Conservation (phyloP, 495 filamentous ascomycete genomes). For the Hypoxylon rickii region DNA sequence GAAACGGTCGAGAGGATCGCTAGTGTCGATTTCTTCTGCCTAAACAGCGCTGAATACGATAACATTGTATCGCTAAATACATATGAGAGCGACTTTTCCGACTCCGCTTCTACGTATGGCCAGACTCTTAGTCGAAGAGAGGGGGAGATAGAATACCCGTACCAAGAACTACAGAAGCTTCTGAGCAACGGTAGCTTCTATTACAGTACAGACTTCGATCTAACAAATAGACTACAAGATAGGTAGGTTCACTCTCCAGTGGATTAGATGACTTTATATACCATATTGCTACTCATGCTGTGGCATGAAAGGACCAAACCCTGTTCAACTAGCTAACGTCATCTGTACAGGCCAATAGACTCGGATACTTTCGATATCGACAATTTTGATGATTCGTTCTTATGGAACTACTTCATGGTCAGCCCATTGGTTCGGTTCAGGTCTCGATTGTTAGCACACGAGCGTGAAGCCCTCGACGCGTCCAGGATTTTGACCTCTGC, state of each 20-base stretch:
- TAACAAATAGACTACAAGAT: conserved; percentile 91
- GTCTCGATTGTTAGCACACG: conserved; percentile 70
- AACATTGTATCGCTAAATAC: conserved; percentile 63
- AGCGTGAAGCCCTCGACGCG: conserved; percentile 74
- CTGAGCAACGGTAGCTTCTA: conserved; percentile 96
- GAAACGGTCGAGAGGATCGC: conserved; percentile 88
- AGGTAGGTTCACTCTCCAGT: conserved; percentile 63
- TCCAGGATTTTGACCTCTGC: conserved; percentile 91
- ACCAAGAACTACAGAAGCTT: conserved; percentile 85
- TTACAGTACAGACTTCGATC: conserved; percentile 94
- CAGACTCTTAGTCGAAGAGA: conserved; percentile 67
- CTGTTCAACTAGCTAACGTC: conserved; percentile 20
- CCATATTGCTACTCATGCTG: no score
- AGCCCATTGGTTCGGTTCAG: conserved; percentile 87
- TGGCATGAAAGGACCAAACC: not conserved
- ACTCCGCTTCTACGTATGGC: conserved; percentile 57
- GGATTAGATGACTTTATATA: no score
- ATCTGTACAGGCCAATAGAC: conserved; percentile 51
- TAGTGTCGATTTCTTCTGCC: conserved; percentile 88
- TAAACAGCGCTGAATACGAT: conserved; percentile 85
- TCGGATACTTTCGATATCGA: conserved; percentile 73
- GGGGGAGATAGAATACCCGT: conserved; percentile 78
- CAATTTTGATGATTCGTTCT: conserved; percentile 82
- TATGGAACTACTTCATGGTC: conserved; percentile 99
- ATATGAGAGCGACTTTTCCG: conserved; percentile 51